Evolutionary conservation across 1,284 basidiomycete genomes (phyloP).

Genomic region (Bjerkandera adusta): DNA sequence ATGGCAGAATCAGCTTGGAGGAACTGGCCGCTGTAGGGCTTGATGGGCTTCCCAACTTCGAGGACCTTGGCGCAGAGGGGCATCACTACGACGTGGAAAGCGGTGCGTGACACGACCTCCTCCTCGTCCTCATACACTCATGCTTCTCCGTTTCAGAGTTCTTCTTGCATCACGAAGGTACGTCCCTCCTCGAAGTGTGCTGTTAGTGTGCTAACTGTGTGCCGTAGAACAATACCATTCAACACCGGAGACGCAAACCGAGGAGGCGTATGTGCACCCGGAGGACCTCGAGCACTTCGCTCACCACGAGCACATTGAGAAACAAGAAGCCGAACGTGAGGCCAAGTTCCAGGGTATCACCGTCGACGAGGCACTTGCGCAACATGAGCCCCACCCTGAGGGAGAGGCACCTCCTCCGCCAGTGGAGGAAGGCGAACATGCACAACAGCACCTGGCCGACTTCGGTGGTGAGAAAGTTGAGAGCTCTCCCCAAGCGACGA

Average conservation of each 20-base stretch:
- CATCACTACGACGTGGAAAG: conserved; percentile 94
- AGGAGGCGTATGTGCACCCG: conserved; percentile 90
- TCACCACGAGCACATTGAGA: conserved; percentile 88
- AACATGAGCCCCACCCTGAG: conserved; percentile 38
- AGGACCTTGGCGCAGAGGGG: conserved; percentile 82
- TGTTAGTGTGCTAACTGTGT: too few relatives aligned
- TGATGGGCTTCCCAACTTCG: conserved; percentile 83
- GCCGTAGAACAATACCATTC: conserved; percentile 82
- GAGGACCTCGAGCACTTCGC: conserved; percentile 90
- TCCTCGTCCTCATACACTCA: conserved; percentile 7
- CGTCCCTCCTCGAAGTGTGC: conserved; percentile 19
- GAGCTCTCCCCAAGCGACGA: conserved; percentile 5
- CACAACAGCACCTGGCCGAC: conserved; percentile 10
- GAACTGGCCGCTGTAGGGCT: conserved; percentile 84
- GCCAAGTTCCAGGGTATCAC: conserved; percentile 80
- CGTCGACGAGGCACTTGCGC: conserved; percentile 60
- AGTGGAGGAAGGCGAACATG: background rate
- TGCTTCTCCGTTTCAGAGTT: conserved; percentile 51
- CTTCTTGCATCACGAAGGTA: conserved; percentile 93
- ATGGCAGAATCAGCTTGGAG: conserved; percentile 75
- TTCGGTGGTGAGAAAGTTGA: conserved; percentile 27
- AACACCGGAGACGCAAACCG: conserved; percentile 96
- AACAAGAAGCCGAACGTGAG: conserved; percentile 80
- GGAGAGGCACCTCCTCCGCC: conserved; percentile 19
- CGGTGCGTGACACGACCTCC: conserved; percentile 45